Evolutionary conservation across 805 yeast species (phyloP).

Genomic region (Lachancea cidri): DNA sequence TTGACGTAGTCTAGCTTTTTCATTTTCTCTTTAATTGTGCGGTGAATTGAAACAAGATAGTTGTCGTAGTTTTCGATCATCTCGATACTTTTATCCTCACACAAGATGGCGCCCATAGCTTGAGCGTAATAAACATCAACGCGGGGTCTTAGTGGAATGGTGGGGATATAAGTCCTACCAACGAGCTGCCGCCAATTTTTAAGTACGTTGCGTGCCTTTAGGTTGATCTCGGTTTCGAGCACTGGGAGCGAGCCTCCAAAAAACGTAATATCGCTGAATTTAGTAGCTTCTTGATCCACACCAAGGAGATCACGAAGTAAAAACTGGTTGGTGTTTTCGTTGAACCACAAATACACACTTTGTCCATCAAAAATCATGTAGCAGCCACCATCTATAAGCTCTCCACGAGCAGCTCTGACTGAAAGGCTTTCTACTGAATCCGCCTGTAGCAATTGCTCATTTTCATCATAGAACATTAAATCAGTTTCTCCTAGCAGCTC

Average conservation of each 20-base stretch:
- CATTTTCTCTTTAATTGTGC: slow-evolving; percentile 47
- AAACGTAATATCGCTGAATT: slow-evolving; percentile 22
- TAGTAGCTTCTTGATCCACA: slow-evolving; percentile 33
- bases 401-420: slow-evolving; percentile 33
- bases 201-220: slow-evolving; percentile 61
- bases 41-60: slow-evolving; percentile 64
- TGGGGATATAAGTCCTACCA: slow-evolving; percentile 21
- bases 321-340: slow-evolving; percentile 59
- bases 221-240: slow-evolving; percentile 61
- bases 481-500: slow-evolving; percentile 51
- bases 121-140: slow-evolving; percentile 27
- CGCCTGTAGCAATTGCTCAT: slow-evolving; percentile 37
- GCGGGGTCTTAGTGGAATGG: slow-evolving; percentile 29
- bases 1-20: slow-evolving; percentile 40
- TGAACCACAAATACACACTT: slow-evolving; percentile 57
- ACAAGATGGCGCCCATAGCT: slow-evolving; percentile 49
- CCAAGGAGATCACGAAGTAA: slow-evolving; percentile 76
- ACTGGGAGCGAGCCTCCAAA: slow-evolving; percentile 55
- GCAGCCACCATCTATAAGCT: slow-evolving; percentile 61
- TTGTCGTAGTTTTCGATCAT: slow-evolving; percentile 57
- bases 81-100: slow-evolving; percentile 65
- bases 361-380: slow-evolving; percentile 72
- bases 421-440: slow-evolving; percentile 46
- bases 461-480: slow-evolving; percentile 40
- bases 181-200: slow-evolving; percentile 37